Conservation (phyloP, 2,329 filamentous ascomycete species). For the Emergomyces orientalis region DNA sequence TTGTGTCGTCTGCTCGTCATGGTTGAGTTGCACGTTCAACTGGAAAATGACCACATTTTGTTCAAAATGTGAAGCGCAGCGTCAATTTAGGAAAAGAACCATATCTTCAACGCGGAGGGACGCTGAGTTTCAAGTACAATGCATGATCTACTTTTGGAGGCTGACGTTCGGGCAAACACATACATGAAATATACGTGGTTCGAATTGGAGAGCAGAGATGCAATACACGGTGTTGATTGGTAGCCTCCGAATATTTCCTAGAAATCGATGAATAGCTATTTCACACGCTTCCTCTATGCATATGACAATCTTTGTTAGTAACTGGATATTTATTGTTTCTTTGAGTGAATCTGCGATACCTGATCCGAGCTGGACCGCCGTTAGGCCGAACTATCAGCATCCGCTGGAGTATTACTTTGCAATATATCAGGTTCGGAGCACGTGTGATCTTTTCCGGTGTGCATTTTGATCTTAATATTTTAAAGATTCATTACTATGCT, state of each 20-base stretch:
- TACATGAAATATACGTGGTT: not conserved
- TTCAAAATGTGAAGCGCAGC: not conserved
- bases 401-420: too few species aligned
- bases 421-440: not conserved
- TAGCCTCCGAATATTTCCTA: not conserved
- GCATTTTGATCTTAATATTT: not conserved
- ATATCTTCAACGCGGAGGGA: not conserved
- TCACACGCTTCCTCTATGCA: not conserved
- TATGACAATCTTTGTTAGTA: not conserved
- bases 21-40: not conserved
- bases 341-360: not conserved
- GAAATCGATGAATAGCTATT: not conserved
- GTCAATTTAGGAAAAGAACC: not conserved
- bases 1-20: not conserved
- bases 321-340: not conserved
- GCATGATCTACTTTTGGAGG: not conserved
- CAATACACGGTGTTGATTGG: not conserved
- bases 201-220: not conserved
- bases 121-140: not conserved
- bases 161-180: not conserved
- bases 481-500: not conserved
- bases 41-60: not conserved
- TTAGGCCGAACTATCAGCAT: too few species aligned
- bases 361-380: too few species aligned
- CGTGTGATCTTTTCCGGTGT: not conserved